Conservation (phyloP, 441 rosid genomes). For the Pelargonium cotyledonis region DNA sequence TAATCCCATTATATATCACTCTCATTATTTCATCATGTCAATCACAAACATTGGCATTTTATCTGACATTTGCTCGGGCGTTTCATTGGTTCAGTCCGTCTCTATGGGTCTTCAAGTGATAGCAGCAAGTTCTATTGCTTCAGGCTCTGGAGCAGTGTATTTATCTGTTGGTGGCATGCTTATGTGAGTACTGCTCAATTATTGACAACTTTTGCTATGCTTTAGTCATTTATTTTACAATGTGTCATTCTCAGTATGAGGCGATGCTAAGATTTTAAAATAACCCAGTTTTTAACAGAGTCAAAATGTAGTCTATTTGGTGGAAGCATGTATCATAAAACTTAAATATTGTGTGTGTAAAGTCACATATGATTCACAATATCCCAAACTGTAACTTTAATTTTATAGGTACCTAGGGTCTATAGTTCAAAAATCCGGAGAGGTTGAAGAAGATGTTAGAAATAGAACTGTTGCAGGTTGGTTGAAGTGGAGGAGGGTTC, state of each 20-base stretch:
- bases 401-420: no score
- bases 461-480: no score
- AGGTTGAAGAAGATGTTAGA: no score
- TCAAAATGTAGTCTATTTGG: no score
- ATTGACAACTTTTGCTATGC: background rate
- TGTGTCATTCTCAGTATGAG: background rate
- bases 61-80: constrained; percentile 13
- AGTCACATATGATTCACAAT: no score
- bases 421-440: no score
- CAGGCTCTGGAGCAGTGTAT: constrained; percentile 42
- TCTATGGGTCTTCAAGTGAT: constrained; percentile 49
- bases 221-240: background rate
- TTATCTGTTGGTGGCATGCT: constrained; percentile 70
- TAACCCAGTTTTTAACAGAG: background rate
- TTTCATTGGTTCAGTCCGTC: constrained; percentile 35
- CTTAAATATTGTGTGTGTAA: no score
- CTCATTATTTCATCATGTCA: background rate
- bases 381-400: no score
- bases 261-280: background rate
- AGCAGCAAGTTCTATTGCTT: constrained; percentile 42
- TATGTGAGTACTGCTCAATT: constrained; percentile 38
- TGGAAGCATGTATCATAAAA: no score
- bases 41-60: background rate
- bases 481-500: no score
- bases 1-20: background rate